Percentiles rank a stretch among this genome's conserved stretches.
These are phyloP conservation scores for Linnemannia exigua DNA, from an alignment of 192 early-diverging fungal genomes.

Conservation along the genomic window DNA sequence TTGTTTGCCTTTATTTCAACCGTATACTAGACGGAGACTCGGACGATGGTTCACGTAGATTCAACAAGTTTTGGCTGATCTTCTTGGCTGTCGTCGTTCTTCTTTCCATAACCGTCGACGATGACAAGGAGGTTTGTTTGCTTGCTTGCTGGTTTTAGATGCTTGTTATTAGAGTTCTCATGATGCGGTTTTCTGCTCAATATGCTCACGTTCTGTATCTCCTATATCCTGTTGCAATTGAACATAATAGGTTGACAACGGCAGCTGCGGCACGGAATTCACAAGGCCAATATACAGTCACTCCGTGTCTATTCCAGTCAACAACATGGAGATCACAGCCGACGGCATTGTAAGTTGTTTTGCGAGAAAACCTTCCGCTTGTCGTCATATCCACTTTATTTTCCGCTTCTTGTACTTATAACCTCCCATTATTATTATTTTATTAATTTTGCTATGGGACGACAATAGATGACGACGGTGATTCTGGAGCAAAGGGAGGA, in stretches of 20 bases:
- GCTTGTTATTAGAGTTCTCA: too few relatives aligned
- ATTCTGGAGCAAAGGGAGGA: background rate
- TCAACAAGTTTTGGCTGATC: slow-evolving; percentile 1
- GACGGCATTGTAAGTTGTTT: background rate
- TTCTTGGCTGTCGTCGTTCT: background rate
- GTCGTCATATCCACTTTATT: too few relatives aligned
- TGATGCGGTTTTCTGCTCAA: too few relatives aligned
- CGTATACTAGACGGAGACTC: background rate
- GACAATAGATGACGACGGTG: background rate
- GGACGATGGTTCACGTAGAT: background rate
- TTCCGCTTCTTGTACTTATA: background rate
- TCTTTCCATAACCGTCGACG: background rate
- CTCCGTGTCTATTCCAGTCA: background rate
- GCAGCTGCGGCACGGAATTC: background rate
- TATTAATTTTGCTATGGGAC: background rate
- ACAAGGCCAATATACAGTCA: background rate
- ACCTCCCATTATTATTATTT: background rate
- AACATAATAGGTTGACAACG: background rate
- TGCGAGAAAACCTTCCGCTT: too few relatives aligned
- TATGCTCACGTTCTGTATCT: background rate
- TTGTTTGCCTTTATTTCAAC: too few relatives aligned
- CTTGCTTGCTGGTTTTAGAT: too few relatives aligned
- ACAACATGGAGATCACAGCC: background rate
- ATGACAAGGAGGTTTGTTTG: background rate
- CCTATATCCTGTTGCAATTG: too few relatives aligned